phyloP scores from a whole-genome alignment of 2,329 filamentous ascomycete genomes.

The Phoma herbarum region DNA sequence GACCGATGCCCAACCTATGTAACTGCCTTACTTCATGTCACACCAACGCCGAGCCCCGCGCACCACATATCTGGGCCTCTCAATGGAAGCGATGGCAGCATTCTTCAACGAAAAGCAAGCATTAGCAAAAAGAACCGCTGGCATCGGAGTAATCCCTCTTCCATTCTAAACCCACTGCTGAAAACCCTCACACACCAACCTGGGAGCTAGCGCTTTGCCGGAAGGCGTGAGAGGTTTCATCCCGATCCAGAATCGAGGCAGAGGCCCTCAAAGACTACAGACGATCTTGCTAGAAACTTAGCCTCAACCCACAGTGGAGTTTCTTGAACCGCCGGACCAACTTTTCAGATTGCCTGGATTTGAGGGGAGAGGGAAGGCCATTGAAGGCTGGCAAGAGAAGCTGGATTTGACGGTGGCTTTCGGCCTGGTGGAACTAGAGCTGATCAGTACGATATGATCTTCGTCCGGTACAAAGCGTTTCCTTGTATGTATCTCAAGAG shows the following conservation, averaged over 20 bases:
- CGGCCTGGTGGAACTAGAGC: slow-evolving; percentile 20
- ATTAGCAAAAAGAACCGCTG: not conserved
- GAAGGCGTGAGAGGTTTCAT: not conserved
- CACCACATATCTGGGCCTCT: no score
- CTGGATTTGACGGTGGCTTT: slow-evolving; percentile 8
- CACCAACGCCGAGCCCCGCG: no score
- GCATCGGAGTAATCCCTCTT: not conserved
- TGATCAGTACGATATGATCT: not conserved
- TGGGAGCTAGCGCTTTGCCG: not conserved
- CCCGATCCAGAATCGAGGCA: not conserved
- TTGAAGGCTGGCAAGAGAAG: not conserved
- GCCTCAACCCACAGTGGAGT: not conserved
- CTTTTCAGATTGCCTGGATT: not conserved
- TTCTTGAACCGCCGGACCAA: not conserved
- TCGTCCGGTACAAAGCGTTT: not conserved
- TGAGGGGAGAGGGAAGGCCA: not conserved
- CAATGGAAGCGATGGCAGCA: no score
- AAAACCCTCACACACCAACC: not conserved
- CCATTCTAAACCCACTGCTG: not conserved
- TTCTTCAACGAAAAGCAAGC: no score
- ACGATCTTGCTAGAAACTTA: not conserved
- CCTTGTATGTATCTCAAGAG: slow-evolving; percentile 27
- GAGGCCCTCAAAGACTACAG: not conserved
- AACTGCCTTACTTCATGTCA: no score
- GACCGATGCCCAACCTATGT: no score